Evolutionary conservation across 2,329 filamentous ascomycete genomes (phyloP).

Genomic region (Ophiostoma novo-ulmi): DNA sequence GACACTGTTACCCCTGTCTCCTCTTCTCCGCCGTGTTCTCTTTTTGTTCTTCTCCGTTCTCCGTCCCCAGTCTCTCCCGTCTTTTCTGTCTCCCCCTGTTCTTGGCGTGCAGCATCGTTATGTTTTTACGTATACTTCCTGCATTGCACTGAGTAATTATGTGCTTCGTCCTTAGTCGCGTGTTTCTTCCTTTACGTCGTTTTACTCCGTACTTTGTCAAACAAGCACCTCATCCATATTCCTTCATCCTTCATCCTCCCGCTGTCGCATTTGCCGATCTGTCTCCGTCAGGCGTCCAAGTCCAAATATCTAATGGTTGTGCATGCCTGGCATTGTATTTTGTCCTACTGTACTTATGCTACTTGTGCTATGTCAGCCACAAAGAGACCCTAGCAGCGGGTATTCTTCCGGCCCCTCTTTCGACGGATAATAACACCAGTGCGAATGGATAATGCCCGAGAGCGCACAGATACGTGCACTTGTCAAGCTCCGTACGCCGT

Average conservation of each 20-base stretch:
- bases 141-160: background rate
- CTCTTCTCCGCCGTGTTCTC: background rate
- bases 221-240: background rate
- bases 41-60: background rate
- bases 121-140: background rate
- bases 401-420: background rate
- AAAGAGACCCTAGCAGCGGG: background rate
- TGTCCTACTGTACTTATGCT: background rate
- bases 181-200: background rate
- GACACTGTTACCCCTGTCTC: background rate
- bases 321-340: too few species aligned
- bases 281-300: background rate
- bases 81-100: background rate
- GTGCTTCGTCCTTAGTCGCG: background rate
- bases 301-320: background rate
- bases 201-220: background rate
- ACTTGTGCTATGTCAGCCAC: background rate
- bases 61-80: background rate
- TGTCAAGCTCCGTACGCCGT: background rate
- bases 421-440: background rate
- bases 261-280: background rate
- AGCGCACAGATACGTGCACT: background rate
- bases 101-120: constrained; percentile 1
- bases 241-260: constrained; percentile 8
- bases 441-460: background rate